Evolutionary conservation across 169 alveolate species (phyloP).

Genomic region (Eimeria sp.): DNA sequence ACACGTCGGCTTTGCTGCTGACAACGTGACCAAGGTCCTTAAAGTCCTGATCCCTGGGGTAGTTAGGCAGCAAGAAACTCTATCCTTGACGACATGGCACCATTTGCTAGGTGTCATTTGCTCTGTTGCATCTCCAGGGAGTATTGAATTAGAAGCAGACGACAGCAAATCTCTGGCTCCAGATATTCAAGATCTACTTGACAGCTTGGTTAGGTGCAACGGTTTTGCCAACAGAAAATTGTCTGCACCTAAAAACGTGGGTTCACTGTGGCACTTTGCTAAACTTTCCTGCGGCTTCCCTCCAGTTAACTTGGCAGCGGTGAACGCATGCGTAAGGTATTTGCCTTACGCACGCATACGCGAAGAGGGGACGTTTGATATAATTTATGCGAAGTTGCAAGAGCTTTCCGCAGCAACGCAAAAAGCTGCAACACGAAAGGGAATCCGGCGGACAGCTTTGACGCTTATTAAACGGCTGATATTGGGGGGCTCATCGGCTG

Average conservation of each 20-base stretch:
- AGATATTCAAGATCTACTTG: conserved; percentile 28
- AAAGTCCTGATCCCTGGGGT: conserved; percentile 21
- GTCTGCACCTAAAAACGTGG: background rate
- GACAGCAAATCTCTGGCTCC: background rate
- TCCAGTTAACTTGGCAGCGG: conserved; percentile 37
- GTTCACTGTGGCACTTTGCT: conserved; percentile 3
- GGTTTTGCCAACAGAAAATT: background rate
- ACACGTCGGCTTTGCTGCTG: conserved; percentile 47
- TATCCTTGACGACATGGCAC: background rate
- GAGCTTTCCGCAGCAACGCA: conserved; percentile 60
- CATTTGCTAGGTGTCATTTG: conserved; percentile 10
- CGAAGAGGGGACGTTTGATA: conserved; percentile 15
- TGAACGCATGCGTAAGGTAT: background rate
- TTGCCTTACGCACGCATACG: conserved; percentile 12
- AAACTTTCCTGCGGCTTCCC: background rate
- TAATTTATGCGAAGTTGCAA: background rate
- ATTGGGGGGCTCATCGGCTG: background rate
- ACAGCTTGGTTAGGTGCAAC: background rate
- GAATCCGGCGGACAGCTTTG: conserved; percentile 26
- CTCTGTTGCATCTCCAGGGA: conserved; percentile 13
- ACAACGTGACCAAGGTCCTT: conserved; percentile 26
- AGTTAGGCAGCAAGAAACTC: background rate
- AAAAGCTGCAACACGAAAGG: background rate
- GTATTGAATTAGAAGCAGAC: background rate
- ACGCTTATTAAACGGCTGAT: conserved; percentile 16